Base-by-base conservation (phyloP, 192 early-diverging fungal species). In the Nowakowskiella sp. region DNA sequence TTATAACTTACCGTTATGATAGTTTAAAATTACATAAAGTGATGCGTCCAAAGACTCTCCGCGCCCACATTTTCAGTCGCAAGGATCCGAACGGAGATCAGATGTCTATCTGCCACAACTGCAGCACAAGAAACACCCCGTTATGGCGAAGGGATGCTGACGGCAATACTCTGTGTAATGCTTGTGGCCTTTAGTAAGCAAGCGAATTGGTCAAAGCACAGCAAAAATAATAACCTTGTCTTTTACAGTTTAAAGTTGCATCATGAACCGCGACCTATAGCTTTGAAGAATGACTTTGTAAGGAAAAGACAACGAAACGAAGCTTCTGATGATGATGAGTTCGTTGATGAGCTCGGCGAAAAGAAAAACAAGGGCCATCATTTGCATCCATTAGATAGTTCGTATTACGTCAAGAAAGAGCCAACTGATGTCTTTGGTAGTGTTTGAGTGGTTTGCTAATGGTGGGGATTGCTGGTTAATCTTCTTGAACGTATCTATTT, bases 81-180 rank as follows among this genome's bases (percentile, higher is more conserved):
- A 62, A 54, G 22, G 48, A 57, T 1, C 6, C 26, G 8, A 1
- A 2, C 29, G 59, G 26, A 8, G 59, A 62, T 6, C 29, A 28
- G 43, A 53, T 13, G 53, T 24, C 4, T 26, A 44, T 70, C 3
- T 94, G 91, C 66, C 72, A 66, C 53, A 90, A 92, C 70, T 94
- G 91, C 64, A 36, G 51, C n/a, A 91, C 88, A 1, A 85, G 79
- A 28, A 78, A 72, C 16, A 93, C 92, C 2, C 90, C 94, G 0
- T 73, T 94, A 26, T 97, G 94, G 94, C 82, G 94, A 2, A 70
- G 94, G 19, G 88, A 92, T 62, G 84, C 85, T 8, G 74, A 81
- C 27, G 91, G 91, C 34, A 79, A 87, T 25, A 80, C 84, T 1
- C 78, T 96, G 6, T 97, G 94, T 62, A 97, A 97, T 54, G 92